Conservation (phyloP, 495 filamentous ascomycete genomes). For the Cercophora samala region DNA sequence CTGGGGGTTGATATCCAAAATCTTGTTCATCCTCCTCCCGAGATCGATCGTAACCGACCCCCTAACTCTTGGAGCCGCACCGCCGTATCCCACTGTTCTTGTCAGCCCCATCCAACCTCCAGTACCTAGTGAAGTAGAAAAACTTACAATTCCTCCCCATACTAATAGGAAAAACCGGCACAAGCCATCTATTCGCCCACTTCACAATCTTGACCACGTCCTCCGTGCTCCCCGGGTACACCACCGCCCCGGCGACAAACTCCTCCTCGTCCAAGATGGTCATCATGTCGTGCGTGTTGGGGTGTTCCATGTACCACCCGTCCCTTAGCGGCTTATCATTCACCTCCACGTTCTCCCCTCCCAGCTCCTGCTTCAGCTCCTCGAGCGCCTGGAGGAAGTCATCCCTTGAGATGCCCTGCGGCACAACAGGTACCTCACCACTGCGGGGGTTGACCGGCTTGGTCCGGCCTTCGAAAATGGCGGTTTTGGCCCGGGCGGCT, state of each 20-base stretch:
- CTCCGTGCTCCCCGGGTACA: constrained; percentile 44
- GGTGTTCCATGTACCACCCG: constrained; percentile 55
- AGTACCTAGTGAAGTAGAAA: background rate
- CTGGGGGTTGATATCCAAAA: constrained; percentile 53
- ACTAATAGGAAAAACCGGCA: constrained; percentile 55
- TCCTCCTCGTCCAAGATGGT: constrained; percentile 51
- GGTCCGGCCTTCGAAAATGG: constrained; percentile 38
- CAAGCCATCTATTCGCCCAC: constrained; percentile 45
- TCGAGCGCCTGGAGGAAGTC: constrained; percentile 39
- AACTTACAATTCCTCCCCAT: constrained; percentile 48
- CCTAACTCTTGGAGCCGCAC: constrained; percentile 52
- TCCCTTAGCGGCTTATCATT: constrained; percentile 48
- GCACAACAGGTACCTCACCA: constrained; percentile 30
- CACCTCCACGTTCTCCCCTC: constrained; percentile 42
- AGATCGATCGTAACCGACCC: constrained; percentile 55
- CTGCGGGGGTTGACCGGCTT: constrained; percentile 33
- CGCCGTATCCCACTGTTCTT: constrained; percentile 50
- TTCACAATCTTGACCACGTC: constrained; percentile 49
- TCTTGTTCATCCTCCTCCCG: constrained; percentile 52
- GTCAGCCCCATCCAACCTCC: background rate
- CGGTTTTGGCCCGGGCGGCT: constrained; percentile 35
- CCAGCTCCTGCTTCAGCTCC: constrained; percentile 39
- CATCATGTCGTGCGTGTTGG: constrained; percentile 54
- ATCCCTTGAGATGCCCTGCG: constrained; percentile 40
- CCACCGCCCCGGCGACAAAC: constrained; percentile 50